Conservation (phyloP, 768 basidiomycete species). For the Phaeotremella skinneri region DNA sequence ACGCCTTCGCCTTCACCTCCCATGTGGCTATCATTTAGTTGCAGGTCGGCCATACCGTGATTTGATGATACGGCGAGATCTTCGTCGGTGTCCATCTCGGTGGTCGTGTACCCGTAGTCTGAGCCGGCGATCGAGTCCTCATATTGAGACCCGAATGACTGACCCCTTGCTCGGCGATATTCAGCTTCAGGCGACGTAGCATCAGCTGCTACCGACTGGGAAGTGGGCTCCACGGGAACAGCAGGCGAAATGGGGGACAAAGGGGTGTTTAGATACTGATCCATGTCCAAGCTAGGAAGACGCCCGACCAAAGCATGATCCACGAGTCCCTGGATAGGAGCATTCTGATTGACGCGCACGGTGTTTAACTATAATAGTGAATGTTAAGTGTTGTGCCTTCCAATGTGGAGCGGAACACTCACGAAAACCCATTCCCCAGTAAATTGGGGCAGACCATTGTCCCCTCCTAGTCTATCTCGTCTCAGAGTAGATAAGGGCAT, state of each 20-base stretch:
- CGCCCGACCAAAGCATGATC: neutral
- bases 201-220: too few relatives aligned
- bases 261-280: neutral
- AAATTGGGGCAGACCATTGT: neutral
- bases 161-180: neutral
- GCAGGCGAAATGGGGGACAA: neutral
- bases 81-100: constrained; percentile 10
- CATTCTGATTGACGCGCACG: neutral
- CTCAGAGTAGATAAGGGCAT: neutral
- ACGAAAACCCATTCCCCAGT: neutral
- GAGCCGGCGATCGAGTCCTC: constrained; percentile 5
- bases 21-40: constrained; percentile 11
- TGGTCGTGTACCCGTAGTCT: constrained; percentile 9
- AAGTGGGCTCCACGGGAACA: too few relatives aligned
- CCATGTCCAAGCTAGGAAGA: neutral
- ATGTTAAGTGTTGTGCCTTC: neutral
- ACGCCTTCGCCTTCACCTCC: neutral
- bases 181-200: neutral
- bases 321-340: neutral
- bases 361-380: neutral
- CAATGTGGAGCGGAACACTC: neutral
- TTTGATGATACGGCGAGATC: constrained; percentile 3
- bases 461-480: neutral
- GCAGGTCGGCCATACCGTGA: constrained; percentile 12
- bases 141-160: neutral